Conservation (phyloP, 2,329 filamentous ascomycete species). For the Dothistroma pini region DNA sequence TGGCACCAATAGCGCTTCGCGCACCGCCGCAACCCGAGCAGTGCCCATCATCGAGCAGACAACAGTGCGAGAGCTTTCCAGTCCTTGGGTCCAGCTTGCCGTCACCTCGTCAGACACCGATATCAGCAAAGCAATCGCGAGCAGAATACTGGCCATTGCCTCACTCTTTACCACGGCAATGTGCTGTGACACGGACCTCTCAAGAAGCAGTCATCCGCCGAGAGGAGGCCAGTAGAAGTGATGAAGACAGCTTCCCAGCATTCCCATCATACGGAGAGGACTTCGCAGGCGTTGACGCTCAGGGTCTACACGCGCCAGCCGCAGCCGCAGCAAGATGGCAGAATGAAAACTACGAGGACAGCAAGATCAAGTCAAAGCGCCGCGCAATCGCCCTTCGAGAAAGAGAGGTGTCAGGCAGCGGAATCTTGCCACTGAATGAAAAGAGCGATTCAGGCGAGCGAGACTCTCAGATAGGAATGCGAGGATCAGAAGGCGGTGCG, state of each 20-base stretch:
- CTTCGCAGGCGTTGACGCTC: slow-evolving; percentile 14
- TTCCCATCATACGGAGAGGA: slow-evolving; percentile 7
- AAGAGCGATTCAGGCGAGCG: not conserved
- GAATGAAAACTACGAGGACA: not conserved
- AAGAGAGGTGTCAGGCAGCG: not conserved
- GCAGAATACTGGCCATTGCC: not conserved
- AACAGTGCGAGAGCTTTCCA: not conserved
- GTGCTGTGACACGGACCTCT: not conserved
- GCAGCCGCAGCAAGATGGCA: slow-evolving; percentile 13
- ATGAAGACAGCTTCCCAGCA: not conserved
- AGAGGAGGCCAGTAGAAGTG: not conserved
- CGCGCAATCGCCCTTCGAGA: not conserved
- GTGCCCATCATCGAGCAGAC: not conserved
- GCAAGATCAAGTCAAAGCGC: not conserved
- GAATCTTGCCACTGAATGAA: not conserved
- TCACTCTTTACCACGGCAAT: not conserved
- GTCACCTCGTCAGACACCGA: not conserved
- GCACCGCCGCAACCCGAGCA: not conserved
- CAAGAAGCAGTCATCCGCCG: not conserved
- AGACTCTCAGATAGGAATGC: not conserved
- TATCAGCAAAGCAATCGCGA: not conserved
- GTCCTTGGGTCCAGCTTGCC: not conserved
- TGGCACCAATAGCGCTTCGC: not conserved
- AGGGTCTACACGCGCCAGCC: slow-evolving; percentile 15
- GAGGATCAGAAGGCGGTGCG: not conserved